phyloP scores from a whole-genome alignment of 441 rosid genomes.

The Croton setiger region DNA sequence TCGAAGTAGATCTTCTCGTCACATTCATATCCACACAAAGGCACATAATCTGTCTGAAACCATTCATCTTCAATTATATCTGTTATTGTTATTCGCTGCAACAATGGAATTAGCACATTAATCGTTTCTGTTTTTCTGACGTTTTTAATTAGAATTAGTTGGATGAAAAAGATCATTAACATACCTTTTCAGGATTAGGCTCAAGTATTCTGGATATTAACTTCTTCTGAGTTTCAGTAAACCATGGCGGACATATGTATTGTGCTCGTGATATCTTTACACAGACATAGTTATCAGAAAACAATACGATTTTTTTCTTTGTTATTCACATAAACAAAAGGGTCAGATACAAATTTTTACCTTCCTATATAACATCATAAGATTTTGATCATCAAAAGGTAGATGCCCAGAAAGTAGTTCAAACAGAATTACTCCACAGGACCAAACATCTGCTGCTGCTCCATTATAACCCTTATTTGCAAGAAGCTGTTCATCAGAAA shows the following conservation, averaged over 20 bases:
- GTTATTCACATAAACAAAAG: background rate
- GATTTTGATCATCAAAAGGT: conserved; percentile 74
- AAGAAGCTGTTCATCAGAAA: conserved; percentile 53
- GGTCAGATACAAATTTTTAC: conserved; percentile 30
- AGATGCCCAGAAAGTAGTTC: conserved; percentile 72
- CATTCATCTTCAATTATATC: conserved; percentile 71
- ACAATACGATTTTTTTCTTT: background rate
- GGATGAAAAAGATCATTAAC: background rate
- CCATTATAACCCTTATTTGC: conserved; percentile 74
- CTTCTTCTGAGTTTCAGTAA: conserved; percentile 55
- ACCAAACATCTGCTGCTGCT: conserved; percentile 91
- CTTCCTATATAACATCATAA: conserved; percentile 60
- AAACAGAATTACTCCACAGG: conserved; percentile 80
- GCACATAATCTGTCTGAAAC: conserved; percentile 62
- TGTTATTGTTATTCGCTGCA: conserved; percentile 62
- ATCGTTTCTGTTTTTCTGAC: background rate
- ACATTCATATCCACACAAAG: conserved; percentile 41
- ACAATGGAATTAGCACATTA: conserved; percentile 14
- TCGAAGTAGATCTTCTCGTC: conserved; percentile 41
- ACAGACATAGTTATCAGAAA: conserved; percentile 12
- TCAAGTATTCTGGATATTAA: conserved; percentile 73
- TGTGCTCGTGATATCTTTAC: conserved; percentile 66
- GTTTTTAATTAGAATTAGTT: background rate
- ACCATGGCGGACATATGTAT: conserved; percentile 59
- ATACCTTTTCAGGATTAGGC: conserved; percentile 65